Conservation (phyloP, 1,284 basidiomycete species). For the Fomitopsis betulina region DNA sequence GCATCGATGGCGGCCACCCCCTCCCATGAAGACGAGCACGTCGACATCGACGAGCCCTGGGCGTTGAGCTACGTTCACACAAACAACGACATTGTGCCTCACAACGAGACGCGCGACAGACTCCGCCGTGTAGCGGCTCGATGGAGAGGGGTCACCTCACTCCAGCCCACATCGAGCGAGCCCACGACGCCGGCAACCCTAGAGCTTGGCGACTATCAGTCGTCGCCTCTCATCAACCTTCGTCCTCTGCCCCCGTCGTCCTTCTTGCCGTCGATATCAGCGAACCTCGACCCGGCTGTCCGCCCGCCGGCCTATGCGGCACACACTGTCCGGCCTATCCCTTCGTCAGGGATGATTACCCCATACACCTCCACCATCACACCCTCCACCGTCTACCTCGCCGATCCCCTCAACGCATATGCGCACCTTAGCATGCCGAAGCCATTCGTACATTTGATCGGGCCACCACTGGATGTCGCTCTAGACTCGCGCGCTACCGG, state of each 20-base stretch:
- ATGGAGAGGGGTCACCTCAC: constrained; percentile 68
- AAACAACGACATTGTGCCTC: constrained; percentile 46
- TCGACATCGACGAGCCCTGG: constrained; percentile 45
- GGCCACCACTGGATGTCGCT: constrained; percentile 76
- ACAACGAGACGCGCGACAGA: constrained; percentile 45
- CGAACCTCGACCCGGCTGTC: constrained; percentile 34
- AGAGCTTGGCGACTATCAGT: constrained; percentile 23
- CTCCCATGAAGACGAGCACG: constrained; percentile 39
- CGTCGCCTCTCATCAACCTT: constrained; percentile 26
- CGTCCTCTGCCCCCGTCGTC: constrained; percentile 31
- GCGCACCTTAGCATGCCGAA: constrained; percentile 70
- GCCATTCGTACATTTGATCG: constrained; percentile 78
- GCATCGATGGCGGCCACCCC: constrained; percentile 29
- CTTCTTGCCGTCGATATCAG: constrained; percentile 32
- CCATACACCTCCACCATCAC: constrained; percentile 56
- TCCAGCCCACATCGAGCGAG: constrained; percentile 32
- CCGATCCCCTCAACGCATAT: constrained; percentile 66
- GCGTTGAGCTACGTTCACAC: constrained; percentile 37
- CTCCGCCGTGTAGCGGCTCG: constrained; percentile 55
- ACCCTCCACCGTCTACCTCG: constrained; percentile 57
- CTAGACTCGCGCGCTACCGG: constrained; percentile 85
- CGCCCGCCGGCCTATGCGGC: constrained; percentile 48
- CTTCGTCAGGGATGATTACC: constrained; percentile 44
- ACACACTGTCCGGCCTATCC: constrained; percentile 45
- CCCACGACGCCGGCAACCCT: constrained; percentile 30